Percentiles rank a stretch among this genome's conserved stretches.
Conservation (phyloP, 2,329 filamentous ascomycete genomes). For the Dichotomopilus funicola region DNA sequence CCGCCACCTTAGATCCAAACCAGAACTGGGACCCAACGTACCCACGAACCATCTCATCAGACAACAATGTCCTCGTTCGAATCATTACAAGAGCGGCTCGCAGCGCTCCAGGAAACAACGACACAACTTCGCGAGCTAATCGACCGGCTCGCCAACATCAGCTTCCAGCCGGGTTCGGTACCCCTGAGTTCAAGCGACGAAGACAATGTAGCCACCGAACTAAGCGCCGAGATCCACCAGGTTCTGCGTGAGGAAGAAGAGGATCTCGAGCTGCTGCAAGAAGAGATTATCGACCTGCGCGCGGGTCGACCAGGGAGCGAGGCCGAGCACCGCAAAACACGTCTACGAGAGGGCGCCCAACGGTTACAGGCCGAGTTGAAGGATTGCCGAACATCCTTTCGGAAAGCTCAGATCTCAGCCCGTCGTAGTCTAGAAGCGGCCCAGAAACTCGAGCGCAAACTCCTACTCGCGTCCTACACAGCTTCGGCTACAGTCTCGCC, state of each 20-base stretch:
- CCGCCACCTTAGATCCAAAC: neutral
- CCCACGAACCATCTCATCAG: neutral
- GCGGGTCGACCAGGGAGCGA: slow-evolving; percentile 44
- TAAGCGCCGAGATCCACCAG: slow-evolving; percentile 74
- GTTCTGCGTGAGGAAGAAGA: slow-evolving; percentile 72
- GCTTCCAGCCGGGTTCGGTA: slow-evolving; percentile 53
- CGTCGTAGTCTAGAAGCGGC: slow-evolving; percentile 68
- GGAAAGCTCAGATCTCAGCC: slow-evolving; percentile 73
- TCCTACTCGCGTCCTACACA: slow-evolving; percentile 61
- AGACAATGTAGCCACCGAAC: slow-evolving; percentile 57
- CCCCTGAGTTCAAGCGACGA: slow-evolving; percentile 43
- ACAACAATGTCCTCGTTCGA: slow-evolving; percentile 46
- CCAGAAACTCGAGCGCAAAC: slow-evolving; percentile 67
- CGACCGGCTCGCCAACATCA: slow-evolving; percentile 49
- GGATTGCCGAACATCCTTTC: slow-evolving; percentile 60
- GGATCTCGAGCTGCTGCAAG: slow-evolving; percentile 71
- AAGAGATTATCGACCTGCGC: slow-evolving; percentile 68
- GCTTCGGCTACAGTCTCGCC: slow-evolving; percentile 23
- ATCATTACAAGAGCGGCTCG: slow-evolving; percentile 54
- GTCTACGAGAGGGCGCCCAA: slow-evolving; percentile 59
- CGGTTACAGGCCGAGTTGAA: slow-evolving; percentile 65
- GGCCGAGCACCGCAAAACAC: slow-evolving; percentile 55
- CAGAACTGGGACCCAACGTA: neutral
- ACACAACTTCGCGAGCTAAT: slow-evolving; percentile 53
- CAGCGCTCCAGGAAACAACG: slow-evolving; percentile 55